Percentiles rank a stretch among this genome's conserved stretches.
Conservation (phyloP, 1,284 basidiomycete genomes). For the Boletus hoseneyae region DNA sequence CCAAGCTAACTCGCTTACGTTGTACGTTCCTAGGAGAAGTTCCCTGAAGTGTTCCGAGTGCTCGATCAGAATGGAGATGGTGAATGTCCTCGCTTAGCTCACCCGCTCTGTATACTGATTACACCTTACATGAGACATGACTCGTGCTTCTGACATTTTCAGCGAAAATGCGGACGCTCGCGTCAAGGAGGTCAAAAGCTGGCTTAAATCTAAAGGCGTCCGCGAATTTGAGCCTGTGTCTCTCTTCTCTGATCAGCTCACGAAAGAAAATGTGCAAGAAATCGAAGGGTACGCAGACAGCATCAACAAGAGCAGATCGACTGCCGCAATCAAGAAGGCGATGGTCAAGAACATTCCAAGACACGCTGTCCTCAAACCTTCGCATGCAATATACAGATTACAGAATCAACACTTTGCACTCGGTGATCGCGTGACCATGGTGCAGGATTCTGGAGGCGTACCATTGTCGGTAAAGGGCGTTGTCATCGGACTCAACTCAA, state of each 20-base stretch:
- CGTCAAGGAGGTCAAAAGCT: constrained; percentile 77
- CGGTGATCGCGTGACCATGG: constrained; percentile 96
- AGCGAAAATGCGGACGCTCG: constrained; percentile 63
- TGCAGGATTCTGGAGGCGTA: constrained; percentile 92
- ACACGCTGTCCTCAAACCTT: constrained; percentile 92
- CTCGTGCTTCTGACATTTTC: constrained; percentile 73
- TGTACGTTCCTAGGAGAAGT: constrained; percentile 47
- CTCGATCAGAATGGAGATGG: constrained; percentile 71
- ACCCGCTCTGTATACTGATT: constrained; percentile 2
- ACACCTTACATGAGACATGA: constrained; percentile 57
- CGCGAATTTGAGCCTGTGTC: constrained; percentile 91
- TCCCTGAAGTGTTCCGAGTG: constrained; percentile 77
- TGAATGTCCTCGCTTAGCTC: constrained; percentile 31
- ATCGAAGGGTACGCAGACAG: constrained; percentile 76
- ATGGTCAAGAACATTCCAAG: constrained; percentile 90
- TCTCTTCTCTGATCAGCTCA: constrained; percentile 87
- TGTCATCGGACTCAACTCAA: constrained; percentile 84
- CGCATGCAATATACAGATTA: constrained; percentile 86
- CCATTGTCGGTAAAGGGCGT: constrained; percentile 92
- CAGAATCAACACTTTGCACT: constrained; percentile 89
- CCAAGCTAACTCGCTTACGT: not conserved
- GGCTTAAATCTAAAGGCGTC: constrained; percentile 87
- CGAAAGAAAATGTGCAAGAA: constrained; percentile 79
- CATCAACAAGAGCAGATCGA: constrained; percentile 59
- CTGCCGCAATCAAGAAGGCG: constrained; percentile 77